Base-by-base conservation (phyloP, 129 eudicot genomes). In the Tanacetum coccineum region DNA sequence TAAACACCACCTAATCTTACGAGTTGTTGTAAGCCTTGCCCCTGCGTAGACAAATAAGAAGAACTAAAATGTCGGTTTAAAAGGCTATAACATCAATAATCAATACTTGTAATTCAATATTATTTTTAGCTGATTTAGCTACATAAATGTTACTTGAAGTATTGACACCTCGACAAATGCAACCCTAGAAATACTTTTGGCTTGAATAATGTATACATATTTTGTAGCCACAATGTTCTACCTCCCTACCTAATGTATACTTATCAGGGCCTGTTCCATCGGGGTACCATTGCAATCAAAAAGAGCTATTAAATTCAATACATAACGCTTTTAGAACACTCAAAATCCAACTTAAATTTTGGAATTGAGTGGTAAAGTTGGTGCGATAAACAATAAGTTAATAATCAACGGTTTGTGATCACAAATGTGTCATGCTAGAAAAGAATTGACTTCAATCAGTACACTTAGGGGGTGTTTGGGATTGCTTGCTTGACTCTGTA, bases 131-230 rank as follows among this genome's bases (percentile, higher is more conserved):
- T 68, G 75, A 62, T 76, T 26, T 51, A 68, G 70, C 65, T 39
- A 64, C 55, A 46, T 62, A 49, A 22, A 11, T 60, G 14, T 59
- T 58, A 9, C 48, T 59, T 46, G 30, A 57, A 28, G 15, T 13
- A 42, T 11, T 25, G 68, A 62, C 63, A 50, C 57, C 36, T 57
- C 69, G 36, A 59, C 74, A 22, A 57, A 22, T 15, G 61, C 68
- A 67, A 75, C 68, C 74, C 73, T 67, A 58, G 75, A 50, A 36
- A 75, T 39, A 8, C n/a, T 62, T n/a, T 47, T 65, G 74, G 53
- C 48, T 52, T 2, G 74, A 50, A 8, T 12, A 59, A 9, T 53
- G 19, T 45, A 48, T 13, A 50, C 15, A 61, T 50, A 32, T 13
- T 9, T 30, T 30, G 36, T 50, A 30, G 56, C n/a, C 44, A 47